A percentile compares a stretch with the other conserved stretches of the same genome.
Evolutionary conservation across 1,284 basidiomycete species (phyloP).

Genomic region (Malassezia pachydermatis): DNA sequence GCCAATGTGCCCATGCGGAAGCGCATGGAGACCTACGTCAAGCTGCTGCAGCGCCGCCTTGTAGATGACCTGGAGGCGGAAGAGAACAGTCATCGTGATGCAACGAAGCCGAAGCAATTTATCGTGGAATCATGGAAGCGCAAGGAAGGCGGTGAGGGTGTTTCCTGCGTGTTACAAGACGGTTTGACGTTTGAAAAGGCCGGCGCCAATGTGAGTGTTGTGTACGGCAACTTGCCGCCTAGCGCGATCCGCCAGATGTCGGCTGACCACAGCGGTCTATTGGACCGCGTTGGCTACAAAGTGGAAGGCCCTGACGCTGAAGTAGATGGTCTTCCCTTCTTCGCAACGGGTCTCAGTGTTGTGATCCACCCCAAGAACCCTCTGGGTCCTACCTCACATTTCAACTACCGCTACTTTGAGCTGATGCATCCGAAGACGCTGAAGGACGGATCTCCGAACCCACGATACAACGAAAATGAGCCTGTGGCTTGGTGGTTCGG

Average conservation of each 20-base stretch:
- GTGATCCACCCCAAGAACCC: constrained; percentile 92
- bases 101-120: constrained; percentile 54
- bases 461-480: constrained; percentile 33
- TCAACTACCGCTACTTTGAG: constrained; percentile 98
- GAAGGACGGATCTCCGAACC: constrained; percentile 41
- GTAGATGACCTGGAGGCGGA: constrained; percentile 67
- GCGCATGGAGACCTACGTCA: constrained; percentile 69
- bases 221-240: constrained; percentile 77
- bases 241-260: constrained; percentile 86
- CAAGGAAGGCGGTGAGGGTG: constrained; percentile 70
- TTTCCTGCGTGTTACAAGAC: constrained; percentile 73
- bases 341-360: constrained; percentile 79
- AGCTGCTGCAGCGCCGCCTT: constrained; percentile 69
- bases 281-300: constrained; percentile 37
- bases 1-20: constrained; percentile 52
- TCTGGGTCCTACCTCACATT: constrained; percentile 65
- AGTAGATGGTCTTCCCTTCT: constrained; percentile 67
- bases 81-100: constrained; percentile 53
- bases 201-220: constrained; percentile 87
- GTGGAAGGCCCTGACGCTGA: constrained; percentile 53
- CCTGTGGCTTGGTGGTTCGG: constrained; percentile 93
- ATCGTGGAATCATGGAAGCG: constrained; percentile 79
- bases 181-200: constrained; percentile 80
- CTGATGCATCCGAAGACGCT: constrained; percentile 41
- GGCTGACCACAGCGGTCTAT: constrained; percentile 65